phyloP scores from a whole-genome alignment of 768 basidiomycete genomes.

The Podaxis sp. region DNA sequence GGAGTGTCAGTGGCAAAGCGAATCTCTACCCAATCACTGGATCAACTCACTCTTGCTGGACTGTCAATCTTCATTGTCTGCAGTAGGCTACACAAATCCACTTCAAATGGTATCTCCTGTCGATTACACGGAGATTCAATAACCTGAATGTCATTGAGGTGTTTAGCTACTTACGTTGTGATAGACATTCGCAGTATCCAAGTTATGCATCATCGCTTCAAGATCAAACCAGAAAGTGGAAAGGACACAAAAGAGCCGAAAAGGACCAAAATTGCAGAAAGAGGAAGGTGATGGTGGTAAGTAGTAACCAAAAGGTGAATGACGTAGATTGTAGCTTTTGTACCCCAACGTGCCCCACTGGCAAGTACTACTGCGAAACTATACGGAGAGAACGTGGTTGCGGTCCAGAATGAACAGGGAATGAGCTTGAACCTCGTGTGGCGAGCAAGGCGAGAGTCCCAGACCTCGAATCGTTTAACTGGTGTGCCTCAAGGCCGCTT shows the following conservation, averaged over 20 bases:
- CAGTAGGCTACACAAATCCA: slow-evolving; percentile 51
- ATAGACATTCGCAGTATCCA: neutral
- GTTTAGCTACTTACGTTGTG: neutral
- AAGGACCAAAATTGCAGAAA: neutral
- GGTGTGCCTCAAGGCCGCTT: neutral
- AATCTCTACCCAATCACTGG: neutral
- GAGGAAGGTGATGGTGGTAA: neutral
- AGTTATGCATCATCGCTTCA: neutral
- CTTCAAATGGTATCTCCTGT: slow-evolving; percentile 22
- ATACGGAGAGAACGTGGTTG: neutral
- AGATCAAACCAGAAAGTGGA: neutral
- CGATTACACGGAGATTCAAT: neutral
- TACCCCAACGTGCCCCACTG: neutral
- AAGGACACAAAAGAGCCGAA: neutral
- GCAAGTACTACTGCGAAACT: neutral
- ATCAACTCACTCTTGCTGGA: slow-evolving; percentile 26
- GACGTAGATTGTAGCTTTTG: slow-evolving; percentile 2
- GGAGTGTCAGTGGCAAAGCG: slow-evolving; percentile 7
- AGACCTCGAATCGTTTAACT: neutral
- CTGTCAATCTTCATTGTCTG: slow-evolving; percentile 44
- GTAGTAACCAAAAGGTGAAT: neutral
- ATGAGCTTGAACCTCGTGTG: neutral
- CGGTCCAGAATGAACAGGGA: neutral
- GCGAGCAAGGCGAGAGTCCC: neutral
- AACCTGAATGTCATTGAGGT: neutral